Conservation (phyloP, 1,284 basidiomycete genomes). For the Phellinidium pouzarii region DNA sequence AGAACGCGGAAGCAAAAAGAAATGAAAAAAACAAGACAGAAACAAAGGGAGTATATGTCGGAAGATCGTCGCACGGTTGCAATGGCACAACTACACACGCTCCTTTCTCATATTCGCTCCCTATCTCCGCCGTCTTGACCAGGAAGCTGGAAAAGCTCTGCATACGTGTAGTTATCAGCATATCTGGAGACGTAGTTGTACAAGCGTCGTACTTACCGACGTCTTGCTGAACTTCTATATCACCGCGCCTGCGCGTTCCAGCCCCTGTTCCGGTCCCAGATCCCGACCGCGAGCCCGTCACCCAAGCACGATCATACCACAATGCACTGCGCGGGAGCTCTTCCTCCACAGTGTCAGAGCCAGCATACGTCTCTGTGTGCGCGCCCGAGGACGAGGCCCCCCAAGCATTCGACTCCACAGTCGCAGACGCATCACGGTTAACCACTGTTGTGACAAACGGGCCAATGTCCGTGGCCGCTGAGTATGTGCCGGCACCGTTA, state of each 20-base stretch:
- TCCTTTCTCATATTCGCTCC: no score
- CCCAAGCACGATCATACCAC: conserved; percentile 13
- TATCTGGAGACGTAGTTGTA: not conserved
- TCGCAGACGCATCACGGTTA: not conserved
- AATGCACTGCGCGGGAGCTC: conserved; percentile 1
- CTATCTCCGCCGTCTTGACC: not conserved
- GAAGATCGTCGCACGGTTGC: no score
- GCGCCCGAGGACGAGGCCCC: no score
- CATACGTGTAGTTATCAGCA: not conserved
- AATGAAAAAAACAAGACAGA: no score
- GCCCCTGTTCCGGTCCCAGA: not conserved
- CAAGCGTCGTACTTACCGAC: not conserved
- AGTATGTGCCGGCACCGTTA: not conserved
- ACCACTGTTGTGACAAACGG: not conserved
- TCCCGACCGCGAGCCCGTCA: not conserved
- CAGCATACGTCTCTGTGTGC: not conserved
- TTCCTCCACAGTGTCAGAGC: not conserved
- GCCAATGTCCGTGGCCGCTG: conserved; percentile 2
- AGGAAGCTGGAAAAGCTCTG: not conserved
- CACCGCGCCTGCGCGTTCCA: not conserved
- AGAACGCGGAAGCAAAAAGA: no score
- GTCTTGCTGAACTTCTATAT: not conserved
- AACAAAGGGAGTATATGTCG: no score
- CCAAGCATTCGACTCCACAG: not conserved
- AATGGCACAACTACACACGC: no score